phyloP scores from a whole-genome alignment of 2,329 filamentous ascomycete species.

The Penicillium brasilianum region DNA sequence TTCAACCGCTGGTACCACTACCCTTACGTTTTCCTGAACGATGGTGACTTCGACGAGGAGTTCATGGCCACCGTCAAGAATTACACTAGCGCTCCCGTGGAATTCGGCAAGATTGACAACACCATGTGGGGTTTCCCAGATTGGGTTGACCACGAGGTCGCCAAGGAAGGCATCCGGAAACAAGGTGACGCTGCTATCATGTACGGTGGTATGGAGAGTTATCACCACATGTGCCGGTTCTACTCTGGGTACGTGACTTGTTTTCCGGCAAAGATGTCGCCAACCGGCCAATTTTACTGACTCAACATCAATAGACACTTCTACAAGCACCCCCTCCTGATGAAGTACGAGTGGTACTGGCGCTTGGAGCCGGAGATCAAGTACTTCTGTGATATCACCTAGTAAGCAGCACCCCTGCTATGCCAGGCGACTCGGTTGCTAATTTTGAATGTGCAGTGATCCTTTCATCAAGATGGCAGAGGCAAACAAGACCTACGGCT shows the following conservation, averaged over 20 bases:
- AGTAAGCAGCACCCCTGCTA: constrained; percentile 62
- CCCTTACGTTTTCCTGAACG: constrained; percentile 97
- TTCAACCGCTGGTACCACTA: constrained; percentile 99
- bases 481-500: constrained; percentile 95
- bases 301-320: constrained; percentile 70
- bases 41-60: constrained; percentile 92
- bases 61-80: constrained; percentile 89
- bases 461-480: constrained; percentile 95
- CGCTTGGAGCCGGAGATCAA: constrained; percentile 98
- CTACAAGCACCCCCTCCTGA: constrained; percentile 92
- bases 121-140: constrained; percentile 97
- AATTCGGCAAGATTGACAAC: constrained; percentile 91
- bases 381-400: constrained; percentile 99
- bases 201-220: constrained; percentile 98
- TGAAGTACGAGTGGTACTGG: constrained; percentile 99
- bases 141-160: constrained; percentile 92
- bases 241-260: constrained; percentile 79
- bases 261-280: neutral
- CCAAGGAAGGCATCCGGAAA: constrained; percentile 93
- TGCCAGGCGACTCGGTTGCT: constrained; percentile 4
- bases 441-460: constrained; percentile 62
- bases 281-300: neutral
- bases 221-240: constrained; percentile 99
- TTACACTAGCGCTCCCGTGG: constrained; percentile 83
- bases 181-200: constrained; percentile 97